Evolutionary conservation across 345 rosid species (phyloP).

Genomic region (Barbarea vulgaris): DNA sequence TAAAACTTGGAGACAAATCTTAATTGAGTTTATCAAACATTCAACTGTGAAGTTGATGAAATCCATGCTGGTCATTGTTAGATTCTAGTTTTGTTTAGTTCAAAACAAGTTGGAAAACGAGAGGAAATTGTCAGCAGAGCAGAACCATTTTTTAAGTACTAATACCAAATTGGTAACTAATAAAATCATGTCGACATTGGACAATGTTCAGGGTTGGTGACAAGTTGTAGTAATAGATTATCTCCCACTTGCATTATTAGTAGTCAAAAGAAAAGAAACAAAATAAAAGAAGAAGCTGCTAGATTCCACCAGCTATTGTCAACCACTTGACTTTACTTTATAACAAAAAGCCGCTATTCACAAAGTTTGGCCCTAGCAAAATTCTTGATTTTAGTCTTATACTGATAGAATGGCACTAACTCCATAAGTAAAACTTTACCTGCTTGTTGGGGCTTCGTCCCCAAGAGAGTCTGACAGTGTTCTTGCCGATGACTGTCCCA

Average conservation of each 20-base stretch:
- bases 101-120: conserved; percentile 8
- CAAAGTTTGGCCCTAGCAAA: conserved; percentile 15
- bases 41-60: not conserved
- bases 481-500: conserved; percentile 82
- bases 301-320: conserved; percentile 30
- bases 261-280: conserved; percentile 3
- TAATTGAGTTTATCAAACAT: not conserved
- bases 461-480: conserved; percentile 96
- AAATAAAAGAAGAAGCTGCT: not conserved
- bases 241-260: conserved; percentile 28
- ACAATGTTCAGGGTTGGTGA: conserved; percentile 14
- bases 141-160: not conserved
- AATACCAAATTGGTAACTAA: not conserved
- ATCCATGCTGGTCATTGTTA: not conserved
- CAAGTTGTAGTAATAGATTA: no score
- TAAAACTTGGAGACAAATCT: not conserved
- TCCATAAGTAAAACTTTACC: conserved; percentile 46
- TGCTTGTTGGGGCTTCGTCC: conserved; percentile 89
- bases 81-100: not conserved
- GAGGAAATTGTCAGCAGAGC: not conserved
- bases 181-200: not conserved
- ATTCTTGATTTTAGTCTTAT: not conserved
- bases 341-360: not conserved
- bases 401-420: not conserved
- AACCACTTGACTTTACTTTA: conserved; percentile 25